phyloP scores from a whole-genome alignment of 169 alveolate species.

The Hepatocystis sp. region DNA sequence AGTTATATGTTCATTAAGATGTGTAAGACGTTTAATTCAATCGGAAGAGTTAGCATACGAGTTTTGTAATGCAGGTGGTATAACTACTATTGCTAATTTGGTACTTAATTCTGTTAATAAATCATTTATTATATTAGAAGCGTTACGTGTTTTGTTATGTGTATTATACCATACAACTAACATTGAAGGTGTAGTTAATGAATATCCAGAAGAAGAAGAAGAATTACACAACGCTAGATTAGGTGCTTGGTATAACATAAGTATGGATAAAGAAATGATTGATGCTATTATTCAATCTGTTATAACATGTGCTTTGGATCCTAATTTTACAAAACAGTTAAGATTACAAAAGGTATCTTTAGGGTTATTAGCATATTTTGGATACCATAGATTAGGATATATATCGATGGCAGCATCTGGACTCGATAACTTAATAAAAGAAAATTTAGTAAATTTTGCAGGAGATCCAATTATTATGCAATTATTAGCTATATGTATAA shows the following conservation, averaged over 20 bases:
- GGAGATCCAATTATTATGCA: constrained; percentile 76
- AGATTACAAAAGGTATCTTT: constrained; percentile 83
- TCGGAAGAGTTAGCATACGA: constrained; percentile 91
- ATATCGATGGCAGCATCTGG: constrained; percentile 82
- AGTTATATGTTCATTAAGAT: constrained; percentile 88
- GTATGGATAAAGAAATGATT: constrained; percentile 83
- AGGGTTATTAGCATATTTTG: constrained; percentile 82
- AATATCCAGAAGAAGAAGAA: constrained; percentile 81
- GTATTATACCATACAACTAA: constrained; percentile 83
- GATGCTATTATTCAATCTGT: constrained; percentile 77
- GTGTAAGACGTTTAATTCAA: constrained; percentile 89
- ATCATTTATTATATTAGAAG: constrained; percentile 90
- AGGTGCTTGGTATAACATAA: constrained; percentile 85
- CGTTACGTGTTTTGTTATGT: constrained; percentile 86
- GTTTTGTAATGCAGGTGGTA: constrained; percentile 92
- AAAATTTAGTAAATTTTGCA: constrained; percentile 74
- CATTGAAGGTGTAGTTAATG: constrained; percentile 83
- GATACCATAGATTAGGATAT: constrained; percentile 83
- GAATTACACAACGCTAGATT: constrained; percentile 54
- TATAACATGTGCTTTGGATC: constrained; percentile 77
- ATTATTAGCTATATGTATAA: constrained; percentile 77
- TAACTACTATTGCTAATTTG: constrained; percentile 85
- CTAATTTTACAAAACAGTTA: constrained; percentile 76
- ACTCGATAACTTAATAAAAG: constrained; percentile 74
- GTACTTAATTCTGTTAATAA: constrained; percentile 87